Base-by-base conservation (phyloP, 257 asterid species). In the Solanum dulcamara region DNA sequence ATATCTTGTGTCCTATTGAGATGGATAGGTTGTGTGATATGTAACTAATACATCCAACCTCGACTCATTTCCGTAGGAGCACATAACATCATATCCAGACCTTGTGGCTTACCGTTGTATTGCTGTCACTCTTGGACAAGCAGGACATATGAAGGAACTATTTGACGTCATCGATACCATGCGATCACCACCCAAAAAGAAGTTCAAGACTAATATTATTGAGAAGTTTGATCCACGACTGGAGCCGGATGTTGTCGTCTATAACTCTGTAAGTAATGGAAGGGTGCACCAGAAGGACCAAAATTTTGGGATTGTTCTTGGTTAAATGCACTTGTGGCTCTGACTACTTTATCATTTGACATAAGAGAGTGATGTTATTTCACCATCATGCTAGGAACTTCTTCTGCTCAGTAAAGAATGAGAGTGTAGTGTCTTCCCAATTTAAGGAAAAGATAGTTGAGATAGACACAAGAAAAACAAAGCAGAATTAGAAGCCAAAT, bases 91-190 rank as follows among this genome's bases (percentile, higher is more conserved):
- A 2, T 96, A 96, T 86, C 99, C 99, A 20, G 98, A 95, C 85
- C 88, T 93, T 75, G 98, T 93, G 71, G 96, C 98, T 51, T 96
- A 96, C 89, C 98, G 85, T 86, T 91, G 92, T 83, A 93, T 96
- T 67, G 95, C 98, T 89, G 97, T 96, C 89, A 92, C 97, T 85
- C 98, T 96, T 91, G 99, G 99, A 87, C 99, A 95, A 95, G 98
- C 98, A 50, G 99, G 99, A 77, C 87, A 94, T 87, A 91, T 96
- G 96, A 95, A 93, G 91, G 99, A 96, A 89, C 92, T 96, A 14
- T 96, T 96, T 86, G 94, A 95, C 38, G 95, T 96, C 88, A 95
- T 96, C 35, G 99, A 96, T 89, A 91, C 89, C 86, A 94, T 96
- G 99, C 91, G 89, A 38, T 92, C 98, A 88, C 97, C 92, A 87